Evolutionary conservation across 768 basidiomycete species (phyloP).

Genomic region (Mycena filopes): DNA sequence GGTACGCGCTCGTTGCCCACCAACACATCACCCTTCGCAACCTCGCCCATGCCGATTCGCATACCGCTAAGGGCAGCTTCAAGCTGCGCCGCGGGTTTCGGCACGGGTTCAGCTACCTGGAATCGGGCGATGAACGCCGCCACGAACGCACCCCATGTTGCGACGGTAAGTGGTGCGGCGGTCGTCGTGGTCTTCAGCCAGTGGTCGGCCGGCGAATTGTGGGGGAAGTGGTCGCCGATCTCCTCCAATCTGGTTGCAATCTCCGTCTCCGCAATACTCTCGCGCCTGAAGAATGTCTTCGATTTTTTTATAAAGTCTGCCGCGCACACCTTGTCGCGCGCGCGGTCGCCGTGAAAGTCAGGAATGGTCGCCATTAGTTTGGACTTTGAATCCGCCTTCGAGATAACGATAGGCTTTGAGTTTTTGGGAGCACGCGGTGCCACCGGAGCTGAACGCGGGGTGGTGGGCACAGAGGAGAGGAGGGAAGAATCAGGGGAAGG

Average conservation of each 20-base stretch:
- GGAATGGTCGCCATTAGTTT: no score
- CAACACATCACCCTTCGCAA: background rate
- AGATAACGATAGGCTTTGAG: no score
- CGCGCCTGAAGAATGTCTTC: no score
- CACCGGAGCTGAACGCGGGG: no score
- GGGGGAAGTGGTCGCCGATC: background rate
- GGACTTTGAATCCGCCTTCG: no score
- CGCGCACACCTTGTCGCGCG: background rate
- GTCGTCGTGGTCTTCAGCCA: background rate
- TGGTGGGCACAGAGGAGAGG: no score
- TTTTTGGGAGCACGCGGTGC: no score
- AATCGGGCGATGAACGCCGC: background rate
- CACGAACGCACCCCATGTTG: background rate
- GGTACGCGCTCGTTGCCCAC: background rate
- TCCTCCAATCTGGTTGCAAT: background rate
- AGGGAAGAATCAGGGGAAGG: no score
- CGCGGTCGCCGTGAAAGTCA: no score
- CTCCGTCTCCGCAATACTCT: background rate
- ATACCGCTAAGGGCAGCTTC: slow-evolving; percentile 6
- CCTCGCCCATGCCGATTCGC: background rate
- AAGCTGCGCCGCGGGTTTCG: slow-evolving; percentile 9
- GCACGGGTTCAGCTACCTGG: background rate
- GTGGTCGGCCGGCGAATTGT: background rate
- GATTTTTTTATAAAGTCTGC: background rate
- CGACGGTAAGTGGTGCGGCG: background rate